Evolutionary conservation across 2,329 filamentous ascomycete genomes (phyloP), one percentile per base, ranked within the genome.

Genomic region (Talaromyces amestolkiae): DNA sequence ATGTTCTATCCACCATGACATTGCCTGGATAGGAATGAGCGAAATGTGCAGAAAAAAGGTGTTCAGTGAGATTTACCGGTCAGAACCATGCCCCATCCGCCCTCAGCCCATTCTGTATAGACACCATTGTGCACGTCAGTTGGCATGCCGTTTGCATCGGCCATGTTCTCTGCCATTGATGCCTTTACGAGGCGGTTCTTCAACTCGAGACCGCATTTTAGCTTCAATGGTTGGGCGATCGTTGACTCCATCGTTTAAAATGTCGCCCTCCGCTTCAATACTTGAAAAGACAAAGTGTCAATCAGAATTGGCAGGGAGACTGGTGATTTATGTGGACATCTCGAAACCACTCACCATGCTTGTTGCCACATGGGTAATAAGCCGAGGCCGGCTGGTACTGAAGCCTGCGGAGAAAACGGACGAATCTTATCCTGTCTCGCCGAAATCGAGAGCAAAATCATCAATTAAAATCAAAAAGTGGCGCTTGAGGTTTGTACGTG

Each of bases 31-130:
- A 13, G 27, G 2, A 27, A 35, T 59, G n/a, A 37, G 47, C 15
- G 22, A 17, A 51, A 51, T 51, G 2, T 51, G 2, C 11, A 11
- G 22, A 51, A 6, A 27, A 27, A 51, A 2, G 22, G 13, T 27
- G 7, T 15, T 17, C 1, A 9, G 13, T 17, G 13, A 35, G 9
- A 53, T 69, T 74, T 75, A 69, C 80, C 80, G 27, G 80, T 82
- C 17, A 81, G 76, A 35, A 81, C 72, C 13, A 77, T 72, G 9
- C 79, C 79, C 73, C 81, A 82, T 10, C 74, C 73, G 6, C 79
- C 76, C 31, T 76, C 68, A 0, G 73, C 81, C 86, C 86, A 89
- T 68, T 75, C 71, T 1, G 76, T 73, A 69, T 89, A 89, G n/a
- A 62, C 33, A 2, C 45, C 45, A n/a, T 61, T 49, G 19, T 19